Evolutionary conservation across 352 stramenopile genomes (phyloP).

Genomic region (Phytopythium cucurbitacearum): DNA sequence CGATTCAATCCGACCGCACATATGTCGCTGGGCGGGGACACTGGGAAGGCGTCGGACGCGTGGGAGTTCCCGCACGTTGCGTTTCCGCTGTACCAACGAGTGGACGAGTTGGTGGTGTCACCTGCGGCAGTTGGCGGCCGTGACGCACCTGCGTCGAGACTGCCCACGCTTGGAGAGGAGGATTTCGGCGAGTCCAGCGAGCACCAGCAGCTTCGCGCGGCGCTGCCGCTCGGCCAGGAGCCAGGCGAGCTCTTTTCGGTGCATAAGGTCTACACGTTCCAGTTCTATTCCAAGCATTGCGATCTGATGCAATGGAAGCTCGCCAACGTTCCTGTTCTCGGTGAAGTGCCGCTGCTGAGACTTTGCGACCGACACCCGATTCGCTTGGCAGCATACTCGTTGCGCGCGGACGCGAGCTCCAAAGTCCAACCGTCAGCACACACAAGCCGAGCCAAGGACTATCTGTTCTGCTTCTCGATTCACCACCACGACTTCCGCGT

Average conservation of each 20-base stretch:
- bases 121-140: neutral
- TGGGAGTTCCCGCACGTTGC: conserved; percentile 37
- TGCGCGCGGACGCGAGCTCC: conserved; percentile 6
- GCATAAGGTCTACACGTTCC: conserved; percentile 55
- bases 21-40: conserved; percentile 26
- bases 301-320: conserved; percentile 49
- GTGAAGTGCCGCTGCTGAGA: conserved; percentile 35
- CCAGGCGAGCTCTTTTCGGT: conserved; percentile 15
- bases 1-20: conserved; percentile 31
- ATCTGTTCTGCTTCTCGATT: conserved; percentile 51
- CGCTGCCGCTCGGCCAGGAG: conserved; percentile 13
- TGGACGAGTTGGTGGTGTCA: conserved; percentile 43
- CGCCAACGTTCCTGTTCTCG: conserved; percentile 32
- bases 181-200: conserved; percentile 29
- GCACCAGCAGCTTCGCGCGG: conserved; percentile 13
- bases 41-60: neutral
- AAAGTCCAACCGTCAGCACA: conserved; percentile 4
- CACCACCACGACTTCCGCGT: conserved; percentile 16
- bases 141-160: neutral
- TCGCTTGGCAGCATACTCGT: conserved; percentile 36
- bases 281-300: conserved; percentile 45
- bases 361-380: conserved; percentile 30
- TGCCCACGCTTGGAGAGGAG: conserved; percentile 26
- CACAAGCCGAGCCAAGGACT: conserved; percentile 22
- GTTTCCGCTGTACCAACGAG: conserved; percentile 48